Evolutionary conservation across 805 yeast genomes (phyloP), one percentile per base, ranked within the genome.

Genomic region (Priceomyces haplophilus): DNA sequence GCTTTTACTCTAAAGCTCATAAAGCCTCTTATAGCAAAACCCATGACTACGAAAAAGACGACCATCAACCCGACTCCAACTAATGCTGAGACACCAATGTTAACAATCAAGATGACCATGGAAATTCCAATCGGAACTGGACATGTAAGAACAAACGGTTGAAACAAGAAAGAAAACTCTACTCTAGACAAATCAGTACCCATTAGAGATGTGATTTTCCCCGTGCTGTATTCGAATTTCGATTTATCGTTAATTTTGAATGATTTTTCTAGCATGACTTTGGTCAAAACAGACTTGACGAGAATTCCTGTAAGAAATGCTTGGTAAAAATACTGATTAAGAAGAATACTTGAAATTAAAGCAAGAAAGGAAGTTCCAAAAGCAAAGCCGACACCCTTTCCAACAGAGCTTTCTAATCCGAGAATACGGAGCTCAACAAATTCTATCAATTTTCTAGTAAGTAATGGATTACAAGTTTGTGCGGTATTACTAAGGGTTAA

Each of bases 181-280:
- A 89, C 73, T 55, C 96, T 79, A 12, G 90, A 76, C 30, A 88
- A 67, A 58, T 89, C 97, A 2, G 95, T 82, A 47, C 93, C 86
- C 59, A 88, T 76, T 59, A 88, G 64, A 7, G 89, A 80, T 23
- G 95, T 86, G 43, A 89, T 75, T 46, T 76, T 79, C 34, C 91
- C 83, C 19, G 79, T 73, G 1, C 95, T 82, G 54, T 65, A 86
- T 45, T 75, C 68, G 48, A 76, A 75, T 41, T 75, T 75, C 2
- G 90, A 76, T 38, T 68, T 69, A 8, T 80, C 73, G 45, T 81
- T 77, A 12, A 88, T 66, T 42, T 58, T 68, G 50, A 87, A 78
- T 10, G 90, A 75, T 59, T 89, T 89, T 42, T 77, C 78, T 45
- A 85, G 71, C 16, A 87, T 69, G 6, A 84, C 81, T 46, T 85